Conservation (phyloP, 169 alveolate species). For the Plasmodium reichenowi region DNA sequence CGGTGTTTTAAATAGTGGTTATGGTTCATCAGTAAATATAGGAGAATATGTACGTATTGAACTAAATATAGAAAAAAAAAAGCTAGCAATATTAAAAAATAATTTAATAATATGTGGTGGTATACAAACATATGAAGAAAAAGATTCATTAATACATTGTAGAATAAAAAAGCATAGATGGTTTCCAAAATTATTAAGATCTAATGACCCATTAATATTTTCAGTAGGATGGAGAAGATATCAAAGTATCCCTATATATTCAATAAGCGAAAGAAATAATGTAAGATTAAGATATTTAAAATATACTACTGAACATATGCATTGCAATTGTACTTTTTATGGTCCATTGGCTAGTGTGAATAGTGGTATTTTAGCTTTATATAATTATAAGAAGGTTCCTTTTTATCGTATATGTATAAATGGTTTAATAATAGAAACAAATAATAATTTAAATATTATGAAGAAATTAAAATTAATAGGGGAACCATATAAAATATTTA, state of each 20-base stretch:
- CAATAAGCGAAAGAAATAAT: conserved; percentile 96
- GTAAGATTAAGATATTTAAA: conserved; percentile 85
- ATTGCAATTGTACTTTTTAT: conserved; percentile 95
- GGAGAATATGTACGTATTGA: conserved; percentile 94
- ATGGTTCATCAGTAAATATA: conserved; percentile 82
- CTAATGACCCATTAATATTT: conserved; percentile 96
- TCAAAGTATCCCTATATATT: conserved; percentile 97
- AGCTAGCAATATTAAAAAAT: conserved; percentile 76
- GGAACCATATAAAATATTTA: conserved; percentile 97
- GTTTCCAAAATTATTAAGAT: conserved; percentile 97
- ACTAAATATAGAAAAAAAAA: conserved; percentile 83
- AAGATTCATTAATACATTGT: conserved; percentile 78
- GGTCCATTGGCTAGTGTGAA: conserved; percentile 97
- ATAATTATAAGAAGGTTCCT: conserved; percentile 86
- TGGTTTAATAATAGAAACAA: conserved; percentile 96
- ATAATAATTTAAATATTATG: conserved; percentile 89
- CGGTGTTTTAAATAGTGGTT: conserved; percentile 26
- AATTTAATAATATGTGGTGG: conserved; percentile 79
- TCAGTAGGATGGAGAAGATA: conserved; percentile 99
- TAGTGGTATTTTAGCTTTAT: conserved; percentile 88
- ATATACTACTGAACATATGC: conserved; percentile 99
- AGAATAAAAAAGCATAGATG: conserved; percentile 92
- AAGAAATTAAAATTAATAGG: conserved; percentile 97
- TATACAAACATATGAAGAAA: conserved; percentile 77
- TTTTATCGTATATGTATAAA: conserved; percentile 96